Evolutionary conservation across 2,329 filamentous ascomycete species (phyloP).

Genomic region (Trichophyton verrucosum): DNA sequence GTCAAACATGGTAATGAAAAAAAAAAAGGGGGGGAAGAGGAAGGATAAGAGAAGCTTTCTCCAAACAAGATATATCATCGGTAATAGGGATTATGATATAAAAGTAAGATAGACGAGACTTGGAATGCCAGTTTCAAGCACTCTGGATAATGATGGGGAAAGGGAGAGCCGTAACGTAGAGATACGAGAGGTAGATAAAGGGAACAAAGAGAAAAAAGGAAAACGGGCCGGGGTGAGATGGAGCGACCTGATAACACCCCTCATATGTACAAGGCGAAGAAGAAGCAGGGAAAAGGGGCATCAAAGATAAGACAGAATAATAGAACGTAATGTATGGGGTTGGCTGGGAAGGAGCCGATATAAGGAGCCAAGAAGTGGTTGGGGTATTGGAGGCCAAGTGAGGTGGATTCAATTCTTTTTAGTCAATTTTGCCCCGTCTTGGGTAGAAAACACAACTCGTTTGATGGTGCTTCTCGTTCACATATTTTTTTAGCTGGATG

Average conservation of each 20-base stretch:
- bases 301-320: not conserved
- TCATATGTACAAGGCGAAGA: constrained; percentile 3
- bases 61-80: not conserved
- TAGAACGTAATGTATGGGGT: not conserved
- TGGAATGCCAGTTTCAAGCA: constrained; percentile 2
- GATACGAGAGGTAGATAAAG: not conserved
- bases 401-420: not conserved
- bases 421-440: too few relatives aligned
- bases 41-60: not conserved
- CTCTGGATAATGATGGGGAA: not conserved
- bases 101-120: not conserved
- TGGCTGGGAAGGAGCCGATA: not conserved
- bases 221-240: not conserved
- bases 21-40: too few relatives aligned
- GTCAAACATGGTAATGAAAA: not conserved
- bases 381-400: not conserved
- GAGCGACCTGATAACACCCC: not conserved
- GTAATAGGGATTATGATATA: not conserved
- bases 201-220: not conserved
- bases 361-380: not conserved
- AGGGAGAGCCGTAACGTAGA: not conserved
- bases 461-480: not conserved
- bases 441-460: not conserved
- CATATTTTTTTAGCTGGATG: not conserved
- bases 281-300: not conserved